Conservation (phyloP, 148 eudicot species). For the Hydrangea macrophylla region DNA sequence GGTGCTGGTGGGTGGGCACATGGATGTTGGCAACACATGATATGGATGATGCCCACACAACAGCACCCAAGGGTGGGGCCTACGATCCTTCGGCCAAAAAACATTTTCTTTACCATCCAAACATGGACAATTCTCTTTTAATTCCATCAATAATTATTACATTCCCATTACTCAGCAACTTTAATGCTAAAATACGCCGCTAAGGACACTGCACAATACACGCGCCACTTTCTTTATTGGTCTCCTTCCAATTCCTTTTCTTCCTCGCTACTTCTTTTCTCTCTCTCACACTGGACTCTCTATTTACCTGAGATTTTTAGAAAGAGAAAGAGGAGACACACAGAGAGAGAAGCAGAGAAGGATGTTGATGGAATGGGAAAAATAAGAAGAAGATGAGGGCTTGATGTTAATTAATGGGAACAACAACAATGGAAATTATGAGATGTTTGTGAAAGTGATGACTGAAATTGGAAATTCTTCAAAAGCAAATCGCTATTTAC, state of each 20-base stretch:
- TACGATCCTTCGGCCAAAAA: too few species aligned
- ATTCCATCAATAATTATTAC: too few species aligned
- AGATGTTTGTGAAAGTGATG: conserved; percentile 75
- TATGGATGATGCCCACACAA: too few species aligned
- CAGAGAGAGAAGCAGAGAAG: too few species aligned
- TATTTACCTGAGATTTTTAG: neutral
- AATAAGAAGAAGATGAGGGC: conserved; percentile 1
- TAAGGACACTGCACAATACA: neutral
- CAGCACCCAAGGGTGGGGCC: too few species aligned
- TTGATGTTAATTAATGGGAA: conserved; percentile 9
- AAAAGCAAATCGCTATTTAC: conserved; percentile 86
- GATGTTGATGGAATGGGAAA: conserved; percentile 23
- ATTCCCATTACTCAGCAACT: too few species aligned
- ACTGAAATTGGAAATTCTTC: conserved; percentile 77
- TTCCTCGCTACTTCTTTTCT: conserved; percentile 23
- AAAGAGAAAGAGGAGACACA: neutral
- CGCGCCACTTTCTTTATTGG: conserved; percentile 1
- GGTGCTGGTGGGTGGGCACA: too few species aligned
- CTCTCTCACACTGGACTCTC: neutral
- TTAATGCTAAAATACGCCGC: conserved; percentile 19
- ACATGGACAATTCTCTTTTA: too few species aligned
- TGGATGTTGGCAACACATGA: too few species aligned
- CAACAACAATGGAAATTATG: conserved; percentile 22
- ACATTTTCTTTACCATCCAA: too few species aligned
- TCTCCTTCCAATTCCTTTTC: conserved; percentile 19